Conservation (phyloP, 805 yeast species). For the Debaryomyces prosopidis region DNA sequence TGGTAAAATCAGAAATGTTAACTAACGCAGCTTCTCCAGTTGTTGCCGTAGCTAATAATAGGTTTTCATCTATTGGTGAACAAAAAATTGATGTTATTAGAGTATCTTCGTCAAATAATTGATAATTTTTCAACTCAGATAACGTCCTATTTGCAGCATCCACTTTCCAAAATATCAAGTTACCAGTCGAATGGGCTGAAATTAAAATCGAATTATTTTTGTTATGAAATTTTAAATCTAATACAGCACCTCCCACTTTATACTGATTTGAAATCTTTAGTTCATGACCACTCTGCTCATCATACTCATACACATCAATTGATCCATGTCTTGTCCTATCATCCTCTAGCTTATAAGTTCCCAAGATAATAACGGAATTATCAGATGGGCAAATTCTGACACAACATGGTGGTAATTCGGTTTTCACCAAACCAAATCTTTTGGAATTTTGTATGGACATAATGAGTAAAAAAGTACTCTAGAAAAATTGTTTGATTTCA, state of each 20-base stretch:
- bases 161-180: conserved; percentile 60
- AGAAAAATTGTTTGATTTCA: no score
- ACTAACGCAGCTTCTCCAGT: conserved; percentile 58
- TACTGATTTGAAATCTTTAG: conserved; percentile 20
- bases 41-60: conserved; percentile 62
- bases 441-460: conserved; percentile 12
- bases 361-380: conserved; percentile 54
- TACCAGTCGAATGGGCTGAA: conserved; percentile 83
- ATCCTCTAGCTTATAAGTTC: conserved; percentile 75
- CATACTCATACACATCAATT: conserved; percentile 41
- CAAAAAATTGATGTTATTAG: conserved; percentile 69
- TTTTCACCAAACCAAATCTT: conserved; percentile 31
- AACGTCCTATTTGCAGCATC: conserved; percentile 22
- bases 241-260: conserved; percentile 59
- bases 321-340: conserved; percentile 66
- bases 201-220: conserved; percentile 47
- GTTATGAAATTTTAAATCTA: conserved; percentile 75
- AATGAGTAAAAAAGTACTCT: not conserved
- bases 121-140: conserved; percentile 19
- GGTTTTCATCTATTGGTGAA: conserved; percentile 40
- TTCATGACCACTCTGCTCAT: conserved; percentile 9
- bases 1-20: conserved; percentile 21
- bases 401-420: conserved; percentile 83
- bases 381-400: conserved; percentile 59
- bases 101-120: conserved; percentile 47